These are phyloP conservation scores for Kwoniella bestiolae DNA, from an alignment of 768 basidiomycete genomes.

Conservation along the genomic window DNA sequence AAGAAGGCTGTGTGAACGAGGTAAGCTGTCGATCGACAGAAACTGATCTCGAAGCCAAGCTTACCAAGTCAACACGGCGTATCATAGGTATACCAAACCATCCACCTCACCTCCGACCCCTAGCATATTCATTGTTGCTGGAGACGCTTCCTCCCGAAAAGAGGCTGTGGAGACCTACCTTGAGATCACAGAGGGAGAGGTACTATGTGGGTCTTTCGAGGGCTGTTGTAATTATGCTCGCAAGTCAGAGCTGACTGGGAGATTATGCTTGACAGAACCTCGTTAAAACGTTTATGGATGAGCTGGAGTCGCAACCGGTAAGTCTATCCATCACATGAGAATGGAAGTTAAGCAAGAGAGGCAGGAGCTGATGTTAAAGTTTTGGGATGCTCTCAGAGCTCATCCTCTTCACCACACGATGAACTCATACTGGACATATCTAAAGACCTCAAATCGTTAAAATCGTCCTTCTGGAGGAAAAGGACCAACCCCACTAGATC, in stretches of 20 bases:
- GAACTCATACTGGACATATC: conserved; percentile 15
- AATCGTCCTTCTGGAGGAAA: conserved; percentile 22
- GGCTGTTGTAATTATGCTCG: too few relatives aligned
- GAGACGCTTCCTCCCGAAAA: conserved; percentile 40
- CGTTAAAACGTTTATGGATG: conserved; percentile 27
- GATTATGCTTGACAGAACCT: conserved; percentile 16
- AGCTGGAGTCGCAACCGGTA: conserved; percentile 18
- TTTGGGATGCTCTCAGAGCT: not conserved
- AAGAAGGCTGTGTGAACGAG: conserved; percentile 45
- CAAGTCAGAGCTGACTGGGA: not conserved
- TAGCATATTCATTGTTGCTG: conserved; percentile 48
- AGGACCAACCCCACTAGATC: conserved; percentile 20
- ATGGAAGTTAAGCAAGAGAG: too few relatives aligned
- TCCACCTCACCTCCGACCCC: conserved; percentile 51
- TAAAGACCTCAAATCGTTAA: conserved; percentile 21
- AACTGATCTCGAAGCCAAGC: not conserved
- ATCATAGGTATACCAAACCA: conserved; percentile 49
- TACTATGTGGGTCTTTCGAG: conserved; percentile 44
- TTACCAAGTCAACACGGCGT: too few relatives aligned
- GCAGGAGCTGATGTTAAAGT: not conserved
- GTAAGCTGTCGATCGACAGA: conserved; percentile 23
- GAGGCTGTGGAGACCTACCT: conserved; percentile 35
- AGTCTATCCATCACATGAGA: too few relatives aligned
- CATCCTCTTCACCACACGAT: conserved; percentile 16
- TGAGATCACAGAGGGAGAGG: conserved; percentile 20